These are phyloP conservation scores for Curvularia hawaiiensis DNA, from an alignment of 2,329 filamentous ascomycete genomes.

Conservation along the genomic window DNA sequence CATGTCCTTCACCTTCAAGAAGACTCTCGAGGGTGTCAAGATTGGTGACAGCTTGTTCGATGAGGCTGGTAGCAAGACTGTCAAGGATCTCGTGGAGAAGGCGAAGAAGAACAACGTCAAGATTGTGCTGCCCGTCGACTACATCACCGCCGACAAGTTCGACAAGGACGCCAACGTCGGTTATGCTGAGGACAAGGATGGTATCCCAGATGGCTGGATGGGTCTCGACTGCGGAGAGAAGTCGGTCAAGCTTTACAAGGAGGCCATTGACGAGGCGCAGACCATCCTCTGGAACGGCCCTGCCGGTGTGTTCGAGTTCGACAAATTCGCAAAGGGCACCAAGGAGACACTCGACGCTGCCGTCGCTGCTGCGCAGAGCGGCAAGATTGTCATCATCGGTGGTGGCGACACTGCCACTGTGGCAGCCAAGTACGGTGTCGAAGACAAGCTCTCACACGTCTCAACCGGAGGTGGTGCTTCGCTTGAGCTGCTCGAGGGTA, in stretches of 20 bases:
- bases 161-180: conserved; percentile 80
- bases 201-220: conserved; percentile 98
- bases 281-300: conserved; percentile 99
- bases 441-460: conserved; percentile 97
- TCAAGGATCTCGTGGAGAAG: conserved; percentile 86
- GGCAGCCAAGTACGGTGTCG: conserved; percentile 93
- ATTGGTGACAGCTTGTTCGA: conserved; percentile 95
- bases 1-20: conserved; percentile 99
- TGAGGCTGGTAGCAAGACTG: conserved; percentile 90
- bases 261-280: conserved; percentile 84
- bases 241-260: conserved; percentile 86
- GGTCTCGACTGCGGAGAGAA: conserved; percentile 93
- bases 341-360: conserved; percentile 90
- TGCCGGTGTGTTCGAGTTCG: conserved; percentile 95
- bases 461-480: conserved; percentile 95
- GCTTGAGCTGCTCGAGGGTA: conserved; percentile 96
- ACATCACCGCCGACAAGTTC: conserved; percentile 96
- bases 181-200: conserved; percentile 81
- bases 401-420: conserved; percentile 98
- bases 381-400: conserved; percentile 97
- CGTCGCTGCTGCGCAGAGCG: conserved; percentile 77
- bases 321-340: conserved; percentile 90
- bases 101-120: conserved; percentile 96
- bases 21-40: conserved; percentile 87
- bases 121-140: conserved; percentile 92